These are phyloP conservation scores for Termitomyces sp. DNA, from an alignment of 768 basidiomycete species.

Conservation along the genomic window DNA sequence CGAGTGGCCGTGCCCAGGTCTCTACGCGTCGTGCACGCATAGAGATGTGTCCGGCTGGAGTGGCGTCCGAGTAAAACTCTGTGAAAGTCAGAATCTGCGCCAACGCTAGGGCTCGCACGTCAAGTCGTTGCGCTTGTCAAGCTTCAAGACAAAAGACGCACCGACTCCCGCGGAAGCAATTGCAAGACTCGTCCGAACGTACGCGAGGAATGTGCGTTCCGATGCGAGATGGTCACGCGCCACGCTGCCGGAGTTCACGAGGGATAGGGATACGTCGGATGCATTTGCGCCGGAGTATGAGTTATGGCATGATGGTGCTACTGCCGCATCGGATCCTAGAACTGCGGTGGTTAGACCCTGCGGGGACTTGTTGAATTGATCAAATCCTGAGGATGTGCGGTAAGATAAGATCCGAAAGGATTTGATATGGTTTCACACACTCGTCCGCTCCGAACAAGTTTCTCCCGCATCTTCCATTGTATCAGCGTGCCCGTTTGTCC, in stretches of 20 bases:
- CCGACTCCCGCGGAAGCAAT: constrained; percentile 39
- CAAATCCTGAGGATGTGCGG: neutral
- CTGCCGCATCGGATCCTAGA: neutral
- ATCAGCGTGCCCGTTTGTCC: neutral
- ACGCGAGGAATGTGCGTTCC: constrained; percentile 47
- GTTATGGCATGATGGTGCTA: neutral
- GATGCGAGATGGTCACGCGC: constrained; percentile 48
- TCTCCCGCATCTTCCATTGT: neutral
- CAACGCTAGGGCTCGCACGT: constrained; percentile 22
- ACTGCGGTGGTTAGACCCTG: neutral
- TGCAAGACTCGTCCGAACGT: constrained; percentile 43
- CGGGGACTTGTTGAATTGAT: neutral
- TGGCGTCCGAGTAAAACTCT: constrained; percentile 7
- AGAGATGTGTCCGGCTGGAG: neutral
- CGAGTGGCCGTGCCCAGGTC: constrained; percentile 34
- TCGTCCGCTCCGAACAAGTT: neutral
- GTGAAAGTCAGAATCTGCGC: constrained; percentile 42
- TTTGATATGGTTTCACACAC: neutral
- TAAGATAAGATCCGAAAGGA: neutral
- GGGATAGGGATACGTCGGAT: constrained; percentile 7
- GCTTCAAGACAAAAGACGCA: constrained; percentile 6
- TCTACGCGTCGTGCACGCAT: neutral
- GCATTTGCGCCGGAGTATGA: too few species aligned
- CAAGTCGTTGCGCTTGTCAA: neutral
- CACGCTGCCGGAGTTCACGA: constrained; percentile 43